Evolutionary conservation across 2,329 filamentous ascomycete genomes (phyloP).

Genomic region (Ceratocystiopsis brevicomis): DNA sequence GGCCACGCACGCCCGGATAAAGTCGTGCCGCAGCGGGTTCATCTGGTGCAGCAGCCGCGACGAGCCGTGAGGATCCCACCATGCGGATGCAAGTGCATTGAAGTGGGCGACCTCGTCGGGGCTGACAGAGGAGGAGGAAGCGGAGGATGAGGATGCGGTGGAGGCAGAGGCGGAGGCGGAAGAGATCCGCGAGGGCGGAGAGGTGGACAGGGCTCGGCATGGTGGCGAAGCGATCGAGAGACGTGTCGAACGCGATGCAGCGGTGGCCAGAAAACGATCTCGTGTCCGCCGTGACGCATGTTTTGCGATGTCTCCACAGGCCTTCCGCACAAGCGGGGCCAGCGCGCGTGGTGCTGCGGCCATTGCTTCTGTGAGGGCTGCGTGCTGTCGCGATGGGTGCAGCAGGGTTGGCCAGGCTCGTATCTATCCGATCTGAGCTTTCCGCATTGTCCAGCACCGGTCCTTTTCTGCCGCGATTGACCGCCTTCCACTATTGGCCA

Average conservation of each 20-base stretch:
- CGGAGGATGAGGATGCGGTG: neutral
- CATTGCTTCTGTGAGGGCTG: no score
- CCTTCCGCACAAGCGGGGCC: no score
- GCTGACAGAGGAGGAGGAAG: constrained; percentile 51
- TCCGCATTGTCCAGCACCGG: neutral
- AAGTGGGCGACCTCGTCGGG: constrained; percentile 85
- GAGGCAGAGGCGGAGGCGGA: constrained; percentile 11
- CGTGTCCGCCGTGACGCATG: no score
- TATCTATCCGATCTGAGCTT: neutral
- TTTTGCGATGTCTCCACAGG: no score
- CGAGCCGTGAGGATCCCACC: constrained; percentile 93
- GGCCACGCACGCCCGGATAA: constrained; percentile 54
- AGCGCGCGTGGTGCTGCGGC: no score
- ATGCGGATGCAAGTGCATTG: constrained; percentile 75
- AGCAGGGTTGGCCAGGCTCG: no score
- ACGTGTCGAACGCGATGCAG: no score
- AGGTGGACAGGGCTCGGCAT: neutral
- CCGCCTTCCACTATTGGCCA: neutral
- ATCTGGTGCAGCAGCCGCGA: constrained; percentile 89
- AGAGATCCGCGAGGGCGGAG: constrained; percentile 1
- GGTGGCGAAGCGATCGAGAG: neutral
- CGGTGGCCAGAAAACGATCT: no score
- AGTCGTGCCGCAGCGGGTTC: constrained; percentile 91
- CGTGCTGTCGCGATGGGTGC: no score
- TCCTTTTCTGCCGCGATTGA: neutral